Base-by-base conservation (phyloP, 2,329 filamentous ascomycete species). In the Fusarium sp. region DNA sequence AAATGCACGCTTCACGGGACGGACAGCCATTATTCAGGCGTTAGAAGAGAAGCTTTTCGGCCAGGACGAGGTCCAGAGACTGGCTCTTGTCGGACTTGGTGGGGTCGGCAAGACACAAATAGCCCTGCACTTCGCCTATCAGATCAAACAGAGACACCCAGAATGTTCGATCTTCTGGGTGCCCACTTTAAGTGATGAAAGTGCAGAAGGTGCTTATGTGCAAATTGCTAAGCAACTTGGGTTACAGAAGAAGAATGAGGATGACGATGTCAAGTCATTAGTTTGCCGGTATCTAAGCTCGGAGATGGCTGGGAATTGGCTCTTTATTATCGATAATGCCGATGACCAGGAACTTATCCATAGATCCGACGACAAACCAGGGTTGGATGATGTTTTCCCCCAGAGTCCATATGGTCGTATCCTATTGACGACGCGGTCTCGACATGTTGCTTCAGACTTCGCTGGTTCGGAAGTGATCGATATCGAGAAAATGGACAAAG, bases 301-400 rank as follows among this genome's bases (percentile, higher is more conserved):
- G 8, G 68, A 74, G n/a, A 58, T 35, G n/a, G 60, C 44, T 3
- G 73, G 76, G 3, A 60, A 62, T 2, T 84, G 81, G 83, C 71
- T 85, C 3, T 57, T 84, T 39, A 72, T 85, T 38, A 50, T 84
- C n/a, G 82, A 85, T 55, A 84, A 83, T 49, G 80, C 79, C 15
- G 81, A 84, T 55, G 80, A 84, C 57, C 47, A 48, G 6, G 58
- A 77, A 3, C 57, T 82, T 4, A 55, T 80, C 1, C 73, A 76
- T 38, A 67, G 66, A 23, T 12, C 24, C 10, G 9, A 24, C 3
- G n/a, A 20, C 12, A 42, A 50, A 9, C 16, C 58, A 8, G 37
- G 63, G 8, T 12, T 54, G 8, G 41, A 31, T 2, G 53, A 77
- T 8, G 75, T 75, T 63, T 66, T 83, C 8, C 80, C 79, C 1